These are phyloP conservation scores for Populus tomentosa DNA, from an alignment of 441 rosid genomes.

Conservation along the genomic window DNA sequence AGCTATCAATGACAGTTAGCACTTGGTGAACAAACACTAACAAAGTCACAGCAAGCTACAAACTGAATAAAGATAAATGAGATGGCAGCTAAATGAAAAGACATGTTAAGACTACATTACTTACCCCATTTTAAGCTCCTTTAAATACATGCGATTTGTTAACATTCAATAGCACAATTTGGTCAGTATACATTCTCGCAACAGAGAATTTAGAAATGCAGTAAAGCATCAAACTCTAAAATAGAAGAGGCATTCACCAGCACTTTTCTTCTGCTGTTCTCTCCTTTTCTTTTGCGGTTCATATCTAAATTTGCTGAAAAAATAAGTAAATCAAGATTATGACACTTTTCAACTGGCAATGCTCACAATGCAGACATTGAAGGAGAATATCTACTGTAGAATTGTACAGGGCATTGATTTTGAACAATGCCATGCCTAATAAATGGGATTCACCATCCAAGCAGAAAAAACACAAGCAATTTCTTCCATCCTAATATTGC, in stretches of 20 bases:
- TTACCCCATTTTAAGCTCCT: constrained; percentile 88
- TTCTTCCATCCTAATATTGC: background rate
- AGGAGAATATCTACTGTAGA: background rate
- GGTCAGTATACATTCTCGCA: constrained; percentile 29
- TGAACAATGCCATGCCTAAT: background rate
- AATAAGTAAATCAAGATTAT: constrained; percentile 19
- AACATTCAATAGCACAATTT: constrained; percentile 24
- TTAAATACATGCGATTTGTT: constrained; percentile 80
- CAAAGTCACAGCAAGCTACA: background rate
- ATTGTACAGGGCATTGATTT: background rate
- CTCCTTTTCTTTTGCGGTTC: constrained; percentile 83
- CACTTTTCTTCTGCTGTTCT: constrained; percentile 86
- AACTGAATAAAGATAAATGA: background rate
- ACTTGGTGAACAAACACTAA: background rate
- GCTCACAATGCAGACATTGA: background rate
- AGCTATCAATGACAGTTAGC: background rate
- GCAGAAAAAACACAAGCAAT: background rate
- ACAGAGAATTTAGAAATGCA: constrained; percentile 15
- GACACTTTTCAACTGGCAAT: background rate
- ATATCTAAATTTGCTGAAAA: constrained; percentile 68
- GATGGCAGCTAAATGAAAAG: background rate
- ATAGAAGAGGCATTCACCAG: constrained; percentile 33
- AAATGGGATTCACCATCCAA: background rate
- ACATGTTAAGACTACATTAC: background rate
- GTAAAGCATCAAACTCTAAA: constrained; percentile 21